These are phyloP conservation scores for Penicillium sp. DNA, from an alignment of 2,329 filamentous ascomycete genomes.

Conservation along the genomic window DNA sequence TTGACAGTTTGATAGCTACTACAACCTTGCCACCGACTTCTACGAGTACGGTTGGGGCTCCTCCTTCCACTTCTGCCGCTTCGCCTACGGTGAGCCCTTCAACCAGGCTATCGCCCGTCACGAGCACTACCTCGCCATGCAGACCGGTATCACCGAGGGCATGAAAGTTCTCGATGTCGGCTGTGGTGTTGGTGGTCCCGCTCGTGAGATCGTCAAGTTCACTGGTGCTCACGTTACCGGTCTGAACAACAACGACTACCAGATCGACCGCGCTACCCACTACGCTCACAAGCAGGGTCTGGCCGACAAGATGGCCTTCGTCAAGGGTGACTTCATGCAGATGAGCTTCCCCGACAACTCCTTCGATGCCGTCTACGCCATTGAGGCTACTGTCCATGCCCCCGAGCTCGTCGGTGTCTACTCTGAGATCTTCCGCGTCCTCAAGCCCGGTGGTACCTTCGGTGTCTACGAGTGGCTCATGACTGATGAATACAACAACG, in stretches of 20 bases:
- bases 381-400: constrained; percentile 95
- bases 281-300: constrained; percentile 84
- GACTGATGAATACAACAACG: constrained; percentile 92
- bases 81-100: constrained; percentile 83
- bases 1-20: constrained; percentile 64
- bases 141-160: constrained; percentile 79
- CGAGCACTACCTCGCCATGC: constrained; percentile 94
- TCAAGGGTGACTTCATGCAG: constrained; percentile 99
- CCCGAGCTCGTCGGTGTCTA: constrained; percentile 90
- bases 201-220: constrained; percentile 95
- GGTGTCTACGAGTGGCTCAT: constrained; percentile 99
- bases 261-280: constrained; percentile 87
- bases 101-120: constrained; percentile 90
- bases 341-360: constrained; percentile 91
- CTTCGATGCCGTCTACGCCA: constrained; percentile 95
- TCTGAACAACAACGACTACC: constrained; percentile 99
- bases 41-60: constrained; percentile 98
- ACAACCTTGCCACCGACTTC: constrained; percentile 92
- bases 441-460: constrained; percentile 94
- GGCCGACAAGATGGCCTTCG: constrained; percentile 75
- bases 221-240: constrained; percentile 85
- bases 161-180: constrained; percentile 95
- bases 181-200: constrained; percentile 94
- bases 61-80: constrained; percentile 97
- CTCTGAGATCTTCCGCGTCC: constrained; percentile 87